Evolutionary conservation across 148 eudicot species (phyloP).

Genomic region (Simmondsia chinensis): DNA sequence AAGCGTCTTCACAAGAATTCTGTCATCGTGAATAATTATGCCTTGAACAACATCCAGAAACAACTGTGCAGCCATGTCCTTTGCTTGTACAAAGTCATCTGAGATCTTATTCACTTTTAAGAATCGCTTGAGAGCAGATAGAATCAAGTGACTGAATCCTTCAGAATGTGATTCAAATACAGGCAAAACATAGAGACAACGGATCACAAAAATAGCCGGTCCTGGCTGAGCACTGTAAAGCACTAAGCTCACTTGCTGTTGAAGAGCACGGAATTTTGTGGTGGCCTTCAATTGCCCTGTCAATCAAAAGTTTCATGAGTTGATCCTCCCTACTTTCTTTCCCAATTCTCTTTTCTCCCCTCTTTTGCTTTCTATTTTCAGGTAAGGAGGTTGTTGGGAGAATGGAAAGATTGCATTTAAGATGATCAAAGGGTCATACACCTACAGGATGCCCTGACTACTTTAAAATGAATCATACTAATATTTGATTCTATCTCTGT

Average conservation of each 20-base stretch:
- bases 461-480: no score
- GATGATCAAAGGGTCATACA: no score
- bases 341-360: no score
- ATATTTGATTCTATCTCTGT: no score
- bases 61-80: conserved; percentile 50
- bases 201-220: conserved; percentile 63
- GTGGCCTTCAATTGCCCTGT: conserved; percentile 81
- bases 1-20: conserved; percentile 53
- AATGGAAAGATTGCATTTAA: no score
- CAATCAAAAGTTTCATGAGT: conserved; percentile 10
- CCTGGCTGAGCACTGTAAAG: conserved; percentile 61
- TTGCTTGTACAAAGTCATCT: conserved; percentile 43
- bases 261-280: conserved; percentile 74
- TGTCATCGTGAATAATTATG: conserved; percentile 37
- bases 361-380: neutral
- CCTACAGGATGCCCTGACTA: no score
- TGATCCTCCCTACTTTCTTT: no score
- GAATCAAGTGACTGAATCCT: conserved; percentile 77
- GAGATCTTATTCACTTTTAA: conserved; percentile 31
- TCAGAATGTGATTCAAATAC: conserved; percentile 59
- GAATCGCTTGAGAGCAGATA: conserved; percentile 62
- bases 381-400: neutral
- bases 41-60: conserved; percentile 50
- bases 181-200: conserved; percentile 71
- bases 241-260: conserved; percentile 61